Percentiles rank a stretch among this genome's conserved stretches.
phyloP scores from a whole-genome alignment of 768 basidiomycete species.

The Phaffia tasmanica region DNA sequence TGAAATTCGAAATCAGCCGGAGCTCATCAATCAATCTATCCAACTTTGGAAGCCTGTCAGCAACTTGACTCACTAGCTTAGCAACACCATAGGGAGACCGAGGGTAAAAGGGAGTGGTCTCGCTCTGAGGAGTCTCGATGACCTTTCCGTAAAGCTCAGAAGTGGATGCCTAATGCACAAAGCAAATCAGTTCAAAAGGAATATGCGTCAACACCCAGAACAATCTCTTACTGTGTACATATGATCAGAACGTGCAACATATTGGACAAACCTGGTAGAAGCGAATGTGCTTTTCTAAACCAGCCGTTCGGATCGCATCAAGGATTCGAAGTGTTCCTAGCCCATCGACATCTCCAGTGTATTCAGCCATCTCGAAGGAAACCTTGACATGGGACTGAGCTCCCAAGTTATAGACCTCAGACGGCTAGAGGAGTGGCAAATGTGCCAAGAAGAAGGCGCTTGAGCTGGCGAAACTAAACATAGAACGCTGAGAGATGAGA shows the following conservation, averaged over 20 bases:
- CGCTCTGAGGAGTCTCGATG: constrained; percentile 85
- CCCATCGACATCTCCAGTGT: constrained; percentile 94
- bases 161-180: constrained; percentile 55
- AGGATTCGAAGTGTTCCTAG: constrained; percentile 89
- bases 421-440: constrained; percentile 43
- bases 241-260: too few relatives aligned
- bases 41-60: neutral
- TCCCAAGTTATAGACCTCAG: constrained; percentile 95
- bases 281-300: constrained; percentile 78
- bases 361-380: constrained; percentile 98
- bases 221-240: too few relatives aligned
- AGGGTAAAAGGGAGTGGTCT: constrained; percentile 97
- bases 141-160: constrained; percentile 97
- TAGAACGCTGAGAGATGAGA: neutral
- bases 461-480: neutral
- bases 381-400: constrained; percentile 99
- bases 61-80: constrained; percentile 47
- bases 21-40: neutral
- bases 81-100: constrained; percentile 92
- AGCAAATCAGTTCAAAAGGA: neutral
- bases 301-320: constrained; percentile 90
- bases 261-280: constrained; percentile 60
- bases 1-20: neutral
- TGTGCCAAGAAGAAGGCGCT: neutral
- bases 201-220: too few relatives aligned